Conservation (phyloP, 2,329 filamentous ascomycete species). For the Fusarium sp. region DNA sequence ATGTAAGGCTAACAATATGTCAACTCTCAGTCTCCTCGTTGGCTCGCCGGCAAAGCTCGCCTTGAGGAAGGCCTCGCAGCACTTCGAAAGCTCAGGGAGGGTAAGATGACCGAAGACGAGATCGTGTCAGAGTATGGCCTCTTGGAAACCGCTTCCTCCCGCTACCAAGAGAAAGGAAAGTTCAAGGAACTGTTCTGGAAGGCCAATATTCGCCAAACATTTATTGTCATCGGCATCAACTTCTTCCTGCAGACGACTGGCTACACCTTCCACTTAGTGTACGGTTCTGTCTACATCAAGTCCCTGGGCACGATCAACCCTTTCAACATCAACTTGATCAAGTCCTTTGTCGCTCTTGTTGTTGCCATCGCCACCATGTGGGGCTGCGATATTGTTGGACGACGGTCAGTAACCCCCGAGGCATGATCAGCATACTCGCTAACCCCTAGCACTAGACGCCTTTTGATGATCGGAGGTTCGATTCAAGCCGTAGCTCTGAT, state of each 20-base stretch:
- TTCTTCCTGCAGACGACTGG: not conserved
- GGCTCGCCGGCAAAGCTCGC: constrained; percentile 44
- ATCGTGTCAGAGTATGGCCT: constrained; percentile 33
- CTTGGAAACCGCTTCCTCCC: constrained; percentile 36
- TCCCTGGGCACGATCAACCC: not conserved
- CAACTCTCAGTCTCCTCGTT: constrained; percentile 35
- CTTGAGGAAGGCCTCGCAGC: constrained; percentile 40
- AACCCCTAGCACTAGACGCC: not conserved
- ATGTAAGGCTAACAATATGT: not conserved
- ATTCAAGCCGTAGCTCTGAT: not conserved
- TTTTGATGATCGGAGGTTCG: not conserved
- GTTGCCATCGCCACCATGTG: not conserved
- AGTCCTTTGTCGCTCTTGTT: not conserved
- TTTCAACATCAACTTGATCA: not conserved
- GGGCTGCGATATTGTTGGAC: not conserved
- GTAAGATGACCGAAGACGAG: constrained; percentile 36
- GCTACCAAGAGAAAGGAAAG: constrained; percentile 26
- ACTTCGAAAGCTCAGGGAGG: constrained; percentile 37
- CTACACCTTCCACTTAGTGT: not conserved
- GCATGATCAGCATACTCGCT: not conserved
- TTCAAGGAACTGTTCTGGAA: constrained; percentile 30
- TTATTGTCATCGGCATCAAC: not conserved
- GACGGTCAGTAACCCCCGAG: not conserved
- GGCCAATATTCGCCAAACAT: not conserved
- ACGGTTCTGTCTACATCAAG: not conserved